Evolutionary conservation across 192 early-diverging fungal species (phyloP).

Genomic region (Anaeromyces robustus): DNA sequence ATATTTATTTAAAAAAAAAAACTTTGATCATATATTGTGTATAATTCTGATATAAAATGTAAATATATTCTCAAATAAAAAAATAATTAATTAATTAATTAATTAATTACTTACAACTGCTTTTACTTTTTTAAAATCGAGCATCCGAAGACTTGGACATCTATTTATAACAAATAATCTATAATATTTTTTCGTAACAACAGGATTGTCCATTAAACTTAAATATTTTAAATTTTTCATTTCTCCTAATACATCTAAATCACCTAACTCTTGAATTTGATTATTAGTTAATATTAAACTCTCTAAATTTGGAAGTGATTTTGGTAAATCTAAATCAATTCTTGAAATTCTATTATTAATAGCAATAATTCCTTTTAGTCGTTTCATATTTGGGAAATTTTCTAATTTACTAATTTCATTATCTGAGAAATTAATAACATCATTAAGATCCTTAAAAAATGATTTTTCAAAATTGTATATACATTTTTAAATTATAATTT

Average conservation of each 20-base stretch:
- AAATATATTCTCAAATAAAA: slow-evolving; percentile 5
- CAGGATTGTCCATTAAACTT: slow-evolving; percentile 79
- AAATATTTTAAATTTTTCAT: slow-evolving; percentile 32
- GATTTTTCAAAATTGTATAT: no score
- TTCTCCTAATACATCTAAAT: slow-evolving; percentile 55
- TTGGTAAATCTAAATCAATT: slow-evolving; percentile 50
- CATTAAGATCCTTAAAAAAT: slow-evolving; percentile 58
- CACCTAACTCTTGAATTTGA: slow-evolving; percentile 61
- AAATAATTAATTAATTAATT: not conserved
- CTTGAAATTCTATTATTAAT: slow-evolving; percentile 79
- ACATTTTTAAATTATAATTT: no score
- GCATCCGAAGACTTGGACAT: slow-evolving; percentile 53
- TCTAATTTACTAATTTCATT: slow-evolving; percentile 75
- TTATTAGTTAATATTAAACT: slow-evolving; percentile 82
- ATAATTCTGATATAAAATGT: not conserved
- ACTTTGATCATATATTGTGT: not conserved
- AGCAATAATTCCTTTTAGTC: slow-evolving; percentile 58
- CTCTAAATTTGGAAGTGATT: slow-evolving; percentile 57
- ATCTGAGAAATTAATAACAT: slow-evolving; percentile 80
- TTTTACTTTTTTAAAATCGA: slow-evolving; percentile 73
- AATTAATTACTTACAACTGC: slow-evolving; percentile 29
- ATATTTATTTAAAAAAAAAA: no score
- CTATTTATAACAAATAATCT: slow-evolving; percentile 70
- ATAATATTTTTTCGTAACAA: slow-evolving; percentile 65
- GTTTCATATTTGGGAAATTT: slow-evolving; percentile 70